Percentiles rank a stretch among this genome's conserved stretches.
phyloP scores from a whole-genome alignment of 2,329 filamentous ascomycete species.

The Trichoderma sp. region DNA sequence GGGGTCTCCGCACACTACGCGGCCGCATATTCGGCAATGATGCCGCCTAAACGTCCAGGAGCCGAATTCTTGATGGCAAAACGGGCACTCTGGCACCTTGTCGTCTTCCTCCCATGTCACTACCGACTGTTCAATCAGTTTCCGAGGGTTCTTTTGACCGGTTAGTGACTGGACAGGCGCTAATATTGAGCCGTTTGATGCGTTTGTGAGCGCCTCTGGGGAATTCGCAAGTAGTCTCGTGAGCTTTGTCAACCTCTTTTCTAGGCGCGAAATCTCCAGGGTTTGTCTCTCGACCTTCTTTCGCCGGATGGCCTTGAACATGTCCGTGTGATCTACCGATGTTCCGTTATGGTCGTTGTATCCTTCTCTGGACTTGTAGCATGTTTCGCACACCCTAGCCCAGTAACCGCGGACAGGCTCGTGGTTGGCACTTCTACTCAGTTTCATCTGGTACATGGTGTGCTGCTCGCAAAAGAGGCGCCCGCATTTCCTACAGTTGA shows the following conservation, averaged over 20 bases:
- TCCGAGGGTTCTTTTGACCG: slow-evolving; percentile 74
- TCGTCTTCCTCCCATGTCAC: slow-evolving; percentile 95
- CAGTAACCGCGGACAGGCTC: slow-evolving; percentile 89
- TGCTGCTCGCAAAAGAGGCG: slow-evolving; percentile 95
- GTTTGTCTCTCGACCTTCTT: slow-evolving; percentile 82
- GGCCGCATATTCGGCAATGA: slow-evolving; percentile 91
- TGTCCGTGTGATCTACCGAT: slow-evolving; percentile 70
- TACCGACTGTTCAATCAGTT: slow-evolving; percentile 84
- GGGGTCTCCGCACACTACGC: slow-evolving; percentile 88
- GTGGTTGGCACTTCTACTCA: slow-evolving; percentile 85
- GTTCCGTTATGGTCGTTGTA: slow-evolving; percentile 87
- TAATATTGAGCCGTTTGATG: slow-evolving; percentile 56
- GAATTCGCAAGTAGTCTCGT: slow-evolving; percentile 81
- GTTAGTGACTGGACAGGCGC: slow-evolving; percentile 64
- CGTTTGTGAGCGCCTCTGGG: slow-evolving; percentile 63
- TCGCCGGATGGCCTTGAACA: slow-evolving; percentile 71
- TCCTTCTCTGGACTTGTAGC: slow-evolving; percentile 93
- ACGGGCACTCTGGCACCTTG: slow-evolving; percentile 79
- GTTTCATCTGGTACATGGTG: slow-evolving; percentile 99
- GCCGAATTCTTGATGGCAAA: slow-evolving; percentile 94
- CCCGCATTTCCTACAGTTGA: slow-evolving; percentile 94
- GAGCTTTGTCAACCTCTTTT: slow-evolving; percentile 88
- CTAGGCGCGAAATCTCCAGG: slow-evolving; percentile 84
- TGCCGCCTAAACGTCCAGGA: slow-evolving; percentile 91
- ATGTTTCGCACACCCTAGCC: slow-evolving; percentile 98